Percentiles rank a stretch among this genome's conserved stretches.
Conservation (phyloP, 139 green algal species). For the Desmodesmus armatus region DNA sequence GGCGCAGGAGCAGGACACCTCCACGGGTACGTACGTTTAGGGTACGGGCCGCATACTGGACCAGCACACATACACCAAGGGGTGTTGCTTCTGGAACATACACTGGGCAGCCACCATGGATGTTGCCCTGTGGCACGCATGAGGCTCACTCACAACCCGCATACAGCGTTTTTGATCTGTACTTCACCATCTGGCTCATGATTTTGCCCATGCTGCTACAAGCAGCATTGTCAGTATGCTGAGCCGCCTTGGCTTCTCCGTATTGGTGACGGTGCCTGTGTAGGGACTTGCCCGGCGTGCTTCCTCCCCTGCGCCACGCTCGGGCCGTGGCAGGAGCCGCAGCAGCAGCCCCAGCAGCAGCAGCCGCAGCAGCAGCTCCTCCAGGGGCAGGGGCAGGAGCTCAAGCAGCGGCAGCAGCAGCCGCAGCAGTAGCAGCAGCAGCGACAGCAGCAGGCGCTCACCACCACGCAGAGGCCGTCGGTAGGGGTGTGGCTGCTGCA, state of each 20-base stretch:
- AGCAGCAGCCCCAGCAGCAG: constrained; percentile 33
- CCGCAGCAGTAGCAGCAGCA: constrained; percentile 4
- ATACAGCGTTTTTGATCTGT: background rate
- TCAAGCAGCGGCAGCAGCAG: constrained; percentile 19
- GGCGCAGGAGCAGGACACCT: background rate
- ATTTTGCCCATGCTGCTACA: background rate
- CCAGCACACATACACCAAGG: background rate
- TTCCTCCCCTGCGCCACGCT: background rate
- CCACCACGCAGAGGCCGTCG: constrained; percentile 1
- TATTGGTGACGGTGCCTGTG: no score
- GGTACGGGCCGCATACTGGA: background rate
- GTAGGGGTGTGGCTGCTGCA: background rate
- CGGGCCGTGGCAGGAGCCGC: background rate
- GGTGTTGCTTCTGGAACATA: background rate
- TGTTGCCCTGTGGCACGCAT: background rate
- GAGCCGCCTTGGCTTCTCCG: no score
- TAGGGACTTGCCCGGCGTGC: background rate
- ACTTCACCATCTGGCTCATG: background rate
- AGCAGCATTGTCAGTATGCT: background rate
- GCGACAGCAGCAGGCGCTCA: constrained; percentile 18
- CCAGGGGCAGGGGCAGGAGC: constrained; percentile 3
- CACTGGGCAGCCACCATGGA: background rate
- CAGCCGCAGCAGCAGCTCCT: constrained; percentile 14
- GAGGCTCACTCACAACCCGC: background rate
- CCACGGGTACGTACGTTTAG: background rate